These are phyloP conservation scores for Basipetospora chlamydospora DNA, from an alignment of 2,329 filamentous ascomycete genomes.

Conservation along the genomic window DNA sequence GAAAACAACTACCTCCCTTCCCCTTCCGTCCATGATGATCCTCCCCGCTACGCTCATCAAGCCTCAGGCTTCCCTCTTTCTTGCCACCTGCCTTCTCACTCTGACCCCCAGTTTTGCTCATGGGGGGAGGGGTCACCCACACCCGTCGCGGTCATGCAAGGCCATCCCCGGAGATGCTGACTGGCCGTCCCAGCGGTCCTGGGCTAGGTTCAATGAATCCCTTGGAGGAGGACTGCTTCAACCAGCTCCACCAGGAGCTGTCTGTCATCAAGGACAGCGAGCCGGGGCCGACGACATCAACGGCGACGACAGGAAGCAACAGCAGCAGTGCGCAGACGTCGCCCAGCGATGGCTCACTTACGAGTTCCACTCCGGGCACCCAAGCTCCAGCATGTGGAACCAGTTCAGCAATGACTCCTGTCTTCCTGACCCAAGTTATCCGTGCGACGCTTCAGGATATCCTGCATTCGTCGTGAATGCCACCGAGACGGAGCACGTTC, in stretches of 20 bases:
- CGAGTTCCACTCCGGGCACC: conserved; percentile 6
- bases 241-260: conserved; percentile 16
- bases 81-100: no score
- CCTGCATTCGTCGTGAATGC: conserved; percentile 12
- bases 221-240: conserved; percentile 23
- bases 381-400: conserved; percentile 12
- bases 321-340: conserved; percentile 7
- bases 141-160: conserved; percentile 19
- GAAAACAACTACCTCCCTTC: no score
- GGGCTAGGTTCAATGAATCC: conserved; percentile 26
- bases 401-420: conserved; percentile 32
- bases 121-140: no score
- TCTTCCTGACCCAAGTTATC: conserved; percentile 20
- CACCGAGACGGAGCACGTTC: conserved; percentile 12
- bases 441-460: conserved; percentile 15
- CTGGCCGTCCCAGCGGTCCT: conserved; percentile 29
- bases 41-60: no score
- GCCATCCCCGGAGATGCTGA: conserved; percentile 22
- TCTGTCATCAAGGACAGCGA: conserved; percentile 6
- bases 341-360: not conserved
- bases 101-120: no score
- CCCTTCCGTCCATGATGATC: no score
- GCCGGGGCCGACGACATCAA: conserved; percentile 7
- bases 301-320: no score
- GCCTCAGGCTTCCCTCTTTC: no score